phyloP scores from a whole-genome alignment of 2,329 filamentous ascomycete species.

The Diaporthe batatas region DNA sequence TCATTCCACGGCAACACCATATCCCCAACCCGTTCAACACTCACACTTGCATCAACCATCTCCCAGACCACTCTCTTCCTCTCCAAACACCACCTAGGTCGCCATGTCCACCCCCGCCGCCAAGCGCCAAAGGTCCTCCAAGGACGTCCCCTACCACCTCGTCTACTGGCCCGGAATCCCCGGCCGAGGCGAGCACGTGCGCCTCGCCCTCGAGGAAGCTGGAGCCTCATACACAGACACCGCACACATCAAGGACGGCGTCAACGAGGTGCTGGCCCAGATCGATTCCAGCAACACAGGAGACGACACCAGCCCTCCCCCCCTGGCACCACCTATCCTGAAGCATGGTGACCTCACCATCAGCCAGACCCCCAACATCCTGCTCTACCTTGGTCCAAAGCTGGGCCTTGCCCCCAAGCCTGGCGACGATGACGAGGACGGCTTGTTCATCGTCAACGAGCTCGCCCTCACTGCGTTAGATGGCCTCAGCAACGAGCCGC shows the following conservation, averaged over 20 bases:
- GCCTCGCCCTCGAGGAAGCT: slow-evolving; percentile 78
- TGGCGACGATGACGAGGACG: slow-evolving; percentile 55
- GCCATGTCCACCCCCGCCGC: slow-evolving; percentile 41
- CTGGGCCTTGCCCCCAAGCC: slow-evolving; percentile 66
- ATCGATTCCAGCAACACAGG: slow-evolving; percentile 61
- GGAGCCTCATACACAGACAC: slow-evolving; percentile 75
- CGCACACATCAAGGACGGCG: slow-evolving; percentile 62
- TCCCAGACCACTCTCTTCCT: neutral
- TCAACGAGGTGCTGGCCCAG: slow-evolving; percentile 62
- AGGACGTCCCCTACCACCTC: slow-evolving; percentile 69
- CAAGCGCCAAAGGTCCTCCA: slow-evolving; percentile 57
- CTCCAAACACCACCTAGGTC: no score
- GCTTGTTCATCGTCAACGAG: slow-evolving; percentile 70
- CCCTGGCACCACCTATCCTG: slow-evolving; percentile 76
- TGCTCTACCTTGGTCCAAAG: slow-evolving; percentile 75
- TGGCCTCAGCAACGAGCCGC: slow-evolving; percentile 76
- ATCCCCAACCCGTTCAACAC: neutral
- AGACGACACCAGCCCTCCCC: slow-evolving; percentile 72
- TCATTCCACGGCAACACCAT: neutral
- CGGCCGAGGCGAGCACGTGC: slow-evolving; percentile 81
- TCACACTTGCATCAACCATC: neutral
- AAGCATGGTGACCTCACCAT: slow-evolving; percentile 72
- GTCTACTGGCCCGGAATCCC: slow-evolving; percentile 81
- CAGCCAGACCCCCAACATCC: slow-evolving; percentile 79
- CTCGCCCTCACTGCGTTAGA: slow-evolving; percentile 79